phyloP scores from a whole-genome alignment of 164 flowering plant genomes.

The Macadamia tetraphylla region DNA sequence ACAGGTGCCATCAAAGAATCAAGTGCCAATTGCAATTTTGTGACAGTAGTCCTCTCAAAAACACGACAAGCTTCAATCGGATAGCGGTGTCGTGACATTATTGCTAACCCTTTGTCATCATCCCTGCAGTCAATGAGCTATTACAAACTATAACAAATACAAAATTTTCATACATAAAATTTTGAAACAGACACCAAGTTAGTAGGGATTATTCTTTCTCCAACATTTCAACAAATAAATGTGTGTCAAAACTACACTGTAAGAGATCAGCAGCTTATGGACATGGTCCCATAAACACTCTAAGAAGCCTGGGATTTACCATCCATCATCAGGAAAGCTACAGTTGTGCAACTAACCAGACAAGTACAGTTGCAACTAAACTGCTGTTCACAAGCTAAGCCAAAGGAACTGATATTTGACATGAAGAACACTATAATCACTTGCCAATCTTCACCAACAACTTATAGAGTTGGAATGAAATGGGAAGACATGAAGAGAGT shows the following conservation, averaged over 20 bases:
- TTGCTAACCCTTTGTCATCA: slow-evolving; percentile 91
- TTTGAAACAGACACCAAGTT: neutral
- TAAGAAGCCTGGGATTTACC: no score
- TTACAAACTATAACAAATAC: neutral
- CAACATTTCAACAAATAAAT: neutral
- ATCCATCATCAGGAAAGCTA: no score
- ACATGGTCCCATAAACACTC: no score
- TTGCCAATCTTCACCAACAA: no score
- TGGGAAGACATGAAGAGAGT: no score
- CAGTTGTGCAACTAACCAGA: no score
- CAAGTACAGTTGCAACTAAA: no score
- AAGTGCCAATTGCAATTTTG: slow-evolving; percentile 58
- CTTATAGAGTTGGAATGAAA: no score
- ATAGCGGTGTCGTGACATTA: slow-evolving; percentile 96
- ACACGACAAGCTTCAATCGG: slow-evolving; percentile 78
- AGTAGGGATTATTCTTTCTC: neutral
- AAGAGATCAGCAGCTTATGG: no score
- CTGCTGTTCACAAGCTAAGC: neutral
- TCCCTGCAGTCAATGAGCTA: slow-evolving; percentile 44
- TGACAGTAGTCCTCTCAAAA: slow-evolving; percentile 63
- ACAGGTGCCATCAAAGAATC: slow-evolving; percentile 26
- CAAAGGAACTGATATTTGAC: neutral
- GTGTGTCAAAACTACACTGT: neutral
- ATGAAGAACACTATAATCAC: neutral
- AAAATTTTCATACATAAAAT: neutral